Conservation (phyloP, 805 yeast species). For the Wickerhamomyces xylosicus region DNA sequence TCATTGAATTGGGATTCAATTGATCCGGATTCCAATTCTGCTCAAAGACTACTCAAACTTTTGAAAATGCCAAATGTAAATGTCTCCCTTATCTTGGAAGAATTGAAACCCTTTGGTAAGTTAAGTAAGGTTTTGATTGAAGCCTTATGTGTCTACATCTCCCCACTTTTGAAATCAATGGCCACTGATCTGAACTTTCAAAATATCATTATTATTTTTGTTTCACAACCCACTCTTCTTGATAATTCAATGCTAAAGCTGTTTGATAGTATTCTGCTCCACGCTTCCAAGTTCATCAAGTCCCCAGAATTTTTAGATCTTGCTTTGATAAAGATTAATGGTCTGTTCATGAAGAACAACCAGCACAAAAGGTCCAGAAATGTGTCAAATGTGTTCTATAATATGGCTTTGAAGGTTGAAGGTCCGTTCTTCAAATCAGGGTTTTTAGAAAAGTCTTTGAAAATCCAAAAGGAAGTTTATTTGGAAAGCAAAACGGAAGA, state of each 20-base stretch:
- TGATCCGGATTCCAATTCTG: constrained; percentile 3
- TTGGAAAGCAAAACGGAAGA: constrained; percentile 5
- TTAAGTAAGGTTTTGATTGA: constrained; percentile 10
- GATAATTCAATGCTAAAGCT: neutral
- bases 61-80: constrained; percentile 8
- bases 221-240: neutral
- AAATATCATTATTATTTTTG: constrained; percentile 3
- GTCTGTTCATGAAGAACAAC: constrained; percentile 13
- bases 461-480: constrained; percentile 20
- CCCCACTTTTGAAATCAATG: neutral
- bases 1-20: constrained; percentile 12
- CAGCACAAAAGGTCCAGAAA: constrained; percentile 33
- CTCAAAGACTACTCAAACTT: constrained; percentile 6
- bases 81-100: constrained; percentile 7
- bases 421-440: constrained; percentile 2
- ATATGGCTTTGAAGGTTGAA: constrained; percentile 19
- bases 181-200: neutral
- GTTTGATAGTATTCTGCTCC: constrained; percentile 6
- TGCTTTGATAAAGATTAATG: constrained; percentile 10
- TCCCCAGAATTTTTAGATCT: constrained; percentile 6
- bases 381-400: constrained; percentile 34
- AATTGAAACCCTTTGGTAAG: constrained; percentile 6
- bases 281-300: constrained; percentile 1
- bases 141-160: constrained; percentile 7
- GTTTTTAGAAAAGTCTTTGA: constrained; percentile 1